A percentile compares a stretch with the other conserved stretches of the same genome.
These are phyloP conservation scores for Corylus americana DNA, from an alignment of 306 rosid species.

Conservation along the genomic window DNA sequence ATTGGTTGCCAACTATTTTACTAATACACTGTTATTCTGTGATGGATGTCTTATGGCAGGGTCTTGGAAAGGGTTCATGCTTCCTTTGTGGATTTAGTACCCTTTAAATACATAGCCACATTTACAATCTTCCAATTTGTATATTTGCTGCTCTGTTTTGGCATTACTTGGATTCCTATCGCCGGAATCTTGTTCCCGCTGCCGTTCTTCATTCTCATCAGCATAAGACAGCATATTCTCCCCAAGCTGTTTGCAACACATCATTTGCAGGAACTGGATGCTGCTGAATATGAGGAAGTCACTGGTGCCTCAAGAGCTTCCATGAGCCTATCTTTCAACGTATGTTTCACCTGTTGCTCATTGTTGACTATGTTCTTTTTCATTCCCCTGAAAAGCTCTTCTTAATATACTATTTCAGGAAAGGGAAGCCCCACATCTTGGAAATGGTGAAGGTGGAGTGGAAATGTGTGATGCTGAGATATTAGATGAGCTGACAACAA, in stretches of 20 bases:
- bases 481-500: constrained; percentile 70
- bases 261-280: constrained; percentile 70
- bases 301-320: constrained; percentile 43
- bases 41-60: constrained; percentile 40
- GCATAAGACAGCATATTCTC: constrained; percentile 67
- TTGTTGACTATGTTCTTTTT: not conserved
- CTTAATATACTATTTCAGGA: constrained; percentile 35
- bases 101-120: constrained; percentile 47
- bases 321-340: constrained; percentile 43
- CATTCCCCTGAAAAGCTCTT: not conserved
- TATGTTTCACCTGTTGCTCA: constrained; percentile 25
- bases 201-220: constrained; percentile 72
- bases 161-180: constrained; percentile 83
- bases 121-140: constrained; percentile 73
- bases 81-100: constrained; percentile 77
- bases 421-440: constrained; percentile 31
- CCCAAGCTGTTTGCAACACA: constrained; percentile 59
- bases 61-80: constrained; percentile 75
- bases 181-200: constrained; percentile 85
- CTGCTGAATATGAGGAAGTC: constrained; percentile 81
- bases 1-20: not conserved
- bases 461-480: constrained; percentile 66
- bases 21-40: not conserved
- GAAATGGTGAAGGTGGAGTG: constrained; percentile 34
- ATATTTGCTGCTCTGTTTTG: constrained; percentile 69